phyloP scores from a whole-genome alignment of 805 yeast genomes.

The Candida railenensis region DNA sequence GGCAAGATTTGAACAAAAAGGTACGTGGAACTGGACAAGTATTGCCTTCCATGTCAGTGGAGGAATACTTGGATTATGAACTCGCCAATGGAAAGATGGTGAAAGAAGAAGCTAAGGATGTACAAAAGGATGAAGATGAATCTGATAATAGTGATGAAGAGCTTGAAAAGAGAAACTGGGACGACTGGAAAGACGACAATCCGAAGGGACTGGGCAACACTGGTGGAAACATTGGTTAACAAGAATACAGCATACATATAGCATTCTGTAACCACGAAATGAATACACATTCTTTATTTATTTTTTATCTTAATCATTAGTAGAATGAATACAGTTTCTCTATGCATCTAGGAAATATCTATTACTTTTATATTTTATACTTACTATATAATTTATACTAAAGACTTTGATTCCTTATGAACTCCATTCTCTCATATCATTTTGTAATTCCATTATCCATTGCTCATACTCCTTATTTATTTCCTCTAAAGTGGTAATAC shows the following conservation, averaged over 20 bases:
- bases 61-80: slow-evolving; percentile 86
- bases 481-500: slow-evolving; percentile 27
- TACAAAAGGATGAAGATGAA: slow-evolving; percentile 38
- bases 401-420: slow-evolving; percentile 2
- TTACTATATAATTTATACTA: slow-evolving; percentile 1
- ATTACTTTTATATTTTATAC: not conserved
- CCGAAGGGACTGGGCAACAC: slow-evolving; percentile 92
- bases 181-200: slow-evolving; percentile 83
- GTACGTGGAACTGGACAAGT: slow-evolving; percentile 92
- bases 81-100: slow-evolving; percentile 80
- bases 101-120: slow-evolving; percentile 41
- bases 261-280: too few species aligned
- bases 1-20: slow-evolving; percentile 55
- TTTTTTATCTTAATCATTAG: too few species aligned
- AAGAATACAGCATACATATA: too few species aligned
- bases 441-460: slow-evolving; percentile 34
- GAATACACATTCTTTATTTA: too few species aligned
- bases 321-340: too few species aligned
- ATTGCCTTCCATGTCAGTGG: slow-evolving; percentile 92
- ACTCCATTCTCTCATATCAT: slow-evolving; percentile 16
- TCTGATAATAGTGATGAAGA: slow-evolving; percentile 59
- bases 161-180: slow-evolving; percentile 83
- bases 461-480: slow-evolving; percentile 30
- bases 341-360: slow-evolving; percentile 2
- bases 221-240: slow-evolving; percentile 40